Percentiles rank a stretch among this genome's conserved stretches.
Evolutionary conservation across 192 early-diverging fungal genomes (phyloP).

Genomic region (Rhizophagus clarus): DNA sequence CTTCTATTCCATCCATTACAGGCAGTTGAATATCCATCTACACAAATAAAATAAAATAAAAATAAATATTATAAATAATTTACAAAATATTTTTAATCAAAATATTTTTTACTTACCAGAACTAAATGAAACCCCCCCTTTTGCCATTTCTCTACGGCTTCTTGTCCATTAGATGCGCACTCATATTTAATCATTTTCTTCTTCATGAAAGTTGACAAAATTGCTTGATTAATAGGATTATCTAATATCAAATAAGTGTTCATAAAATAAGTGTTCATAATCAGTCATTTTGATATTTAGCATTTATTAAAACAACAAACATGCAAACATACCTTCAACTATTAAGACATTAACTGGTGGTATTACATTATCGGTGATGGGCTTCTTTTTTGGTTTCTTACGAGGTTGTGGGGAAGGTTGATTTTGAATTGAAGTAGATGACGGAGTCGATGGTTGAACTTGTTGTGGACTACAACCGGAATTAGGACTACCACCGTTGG

Average conservation of each 20-base stretch:
- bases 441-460: neutral
- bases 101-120: constrained; percentile 45
- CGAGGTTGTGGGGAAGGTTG: neutral
- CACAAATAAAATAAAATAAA: constrained; percentile 4
- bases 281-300: neutral
- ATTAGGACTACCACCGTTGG: neutral
- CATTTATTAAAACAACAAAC: neutral
- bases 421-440: neutral
- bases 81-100: neutral
- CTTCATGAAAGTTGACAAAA: constrained; percentile 72
- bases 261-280: no score
- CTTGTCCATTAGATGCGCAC: constrained; percentile 78
- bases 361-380: constrained; percentile 45
- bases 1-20: constrained; percentile 71
- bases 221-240: constrained; percentile 72
- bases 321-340: constrained; percentile 61
- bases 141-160: constrained; percentile 82
- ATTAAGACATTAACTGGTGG: constrained; percentile 76
- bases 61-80: neutral
- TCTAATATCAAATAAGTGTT: constrained; percentile 47
- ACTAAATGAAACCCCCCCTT: constrained; percentile 66
- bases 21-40: constrained; percentile 78
- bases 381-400: neutral
- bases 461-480: constrained; percentile 6
- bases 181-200: constrained; percentile 72